A percentile compares a stretch with the other conserved stretches of the same genome.
phyloP scores from a whole-genome alignment of 805 yeast species.

The Monosporozyma unispora region DNA sequence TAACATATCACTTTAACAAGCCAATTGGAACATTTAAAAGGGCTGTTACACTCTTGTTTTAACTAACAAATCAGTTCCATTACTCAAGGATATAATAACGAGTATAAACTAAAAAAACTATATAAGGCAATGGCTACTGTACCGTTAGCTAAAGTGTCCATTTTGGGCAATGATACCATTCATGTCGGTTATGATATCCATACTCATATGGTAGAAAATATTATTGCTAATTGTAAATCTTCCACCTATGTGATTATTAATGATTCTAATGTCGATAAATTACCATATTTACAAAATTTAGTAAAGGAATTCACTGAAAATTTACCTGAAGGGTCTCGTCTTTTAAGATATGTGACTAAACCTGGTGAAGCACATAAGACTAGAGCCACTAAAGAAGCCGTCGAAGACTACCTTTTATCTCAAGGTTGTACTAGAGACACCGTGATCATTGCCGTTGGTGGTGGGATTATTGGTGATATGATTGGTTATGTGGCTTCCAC shows the following conservation, averaged over 20 bases:
- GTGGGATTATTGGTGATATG: slow-evolving; percentile 99
- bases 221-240: slow-evolving; percentile 53
- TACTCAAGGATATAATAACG: no score
- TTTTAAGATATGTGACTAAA: slow-evolving; percentile 64
- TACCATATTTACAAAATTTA: slow-evolving; percentile 50
- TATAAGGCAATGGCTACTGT: slow-evolving; percentile 9
- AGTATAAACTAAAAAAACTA: slow-evolving; percentile 10
- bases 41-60: no score
- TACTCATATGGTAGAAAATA: slow-evolving; percentile 61
- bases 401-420: slow-evolving; percentile 77
- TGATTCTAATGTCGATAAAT: slow-evolving; percentile 66
- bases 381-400: slow-evolving; percentile 80
- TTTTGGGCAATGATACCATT: slow-evolving; percentile 74
- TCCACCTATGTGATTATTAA: slow-evolving; percentile 90
- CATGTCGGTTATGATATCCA: slow-evolving; percentile 84
- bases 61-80: no score
- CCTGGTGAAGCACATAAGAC: slow-evolving; percentile 93
- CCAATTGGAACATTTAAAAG: no score
- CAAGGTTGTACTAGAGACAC: slow-evolving; percentile 95
- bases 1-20: no score
- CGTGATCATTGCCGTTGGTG: slow-evolving; percentile 88
- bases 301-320: slow-evolving; percentile 34
- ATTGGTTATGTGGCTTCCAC: slow-evolving; percentile 98
- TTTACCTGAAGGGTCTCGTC: slow-evolving; percentile 48
- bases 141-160: slow-evolving; percentile 46